Conservation (phyloP, 257 asterid species). For the Striga asiatica region DNA sequence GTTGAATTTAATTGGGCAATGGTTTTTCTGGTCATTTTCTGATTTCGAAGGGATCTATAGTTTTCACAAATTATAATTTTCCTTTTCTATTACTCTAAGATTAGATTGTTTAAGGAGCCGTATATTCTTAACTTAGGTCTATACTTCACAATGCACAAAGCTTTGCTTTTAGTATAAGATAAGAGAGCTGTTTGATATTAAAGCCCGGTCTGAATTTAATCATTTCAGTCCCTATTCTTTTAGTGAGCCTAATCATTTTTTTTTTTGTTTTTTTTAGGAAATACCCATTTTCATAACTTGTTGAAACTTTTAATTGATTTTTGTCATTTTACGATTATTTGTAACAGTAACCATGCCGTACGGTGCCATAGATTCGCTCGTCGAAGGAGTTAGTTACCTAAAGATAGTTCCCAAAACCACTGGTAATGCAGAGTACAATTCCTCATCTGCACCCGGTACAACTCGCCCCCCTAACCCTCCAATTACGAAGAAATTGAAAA, state of each 20-base stretch:
- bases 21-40: constrained; percentile 3
- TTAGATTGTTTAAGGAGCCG: not conserved
- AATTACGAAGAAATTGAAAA: constrained; percentile 26
- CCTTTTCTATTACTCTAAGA: not conserved
- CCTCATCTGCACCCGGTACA: constrained; percentile 25
- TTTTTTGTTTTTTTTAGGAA: too few relatives aligned
- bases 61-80: not conserved
- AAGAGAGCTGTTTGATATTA: not conserved
- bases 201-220: not conserved
- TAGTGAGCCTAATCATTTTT: not conserved
- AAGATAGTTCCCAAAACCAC: constrained; percentile 33
- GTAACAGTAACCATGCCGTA: constrained; percentile 29
- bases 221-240: not conserved
- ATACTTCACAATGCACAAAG: not conserved
- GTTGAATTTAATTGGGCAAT: not conserved
- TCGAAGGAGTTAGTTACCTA: constrained; percentile 48
- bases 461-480: constrained; percentile 51
- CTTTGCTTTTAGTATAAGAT: not conserved
- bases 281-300: too few relatives aligned
- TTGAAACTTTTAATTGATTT: constrained; percentile 10
- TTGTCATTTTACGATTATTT: constrained; percentile 16
- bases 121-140: not conserved
- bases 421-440: constrained; percentile 22
- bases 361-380: constrained; percentile 49
- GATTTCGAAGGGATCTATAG: not conserved